Percentiles rank a stretch among this genome's conserved stretches.
Conservation (phyloP, 1,139 yeast species). For the Candida sp. region DNA sequence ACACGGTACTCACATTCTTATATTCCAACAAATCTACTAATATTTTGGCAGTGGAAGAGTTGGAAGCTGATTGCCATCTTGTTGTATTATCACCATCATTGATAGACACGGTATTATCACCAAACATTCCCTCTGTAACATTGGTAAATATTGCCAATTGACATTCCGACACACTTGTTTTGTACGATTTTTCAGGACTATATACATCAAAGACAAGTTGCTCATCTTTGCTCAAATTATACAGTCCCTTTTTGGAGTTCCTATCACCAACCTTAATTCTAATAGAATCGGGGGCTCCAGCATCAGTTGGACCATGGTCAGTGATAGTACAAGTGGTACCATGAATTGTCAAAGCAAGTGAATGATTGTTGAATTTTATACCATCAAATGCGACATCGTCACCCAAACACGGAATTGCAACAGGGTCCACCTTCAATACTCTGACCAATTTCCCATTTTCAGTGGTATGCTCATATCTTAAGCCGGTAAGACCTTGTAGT, state of each 20-base stretch:
- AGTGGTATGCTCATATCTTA: conserved; percentile 48
- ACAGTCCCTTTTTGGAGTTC: conserved; percentile 35
- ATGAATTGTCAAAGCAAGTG: conserved; percentile 50
- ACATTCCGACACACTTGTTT: conserved; percentile 63
- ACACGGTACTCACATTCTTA: conserved; percentile 28
- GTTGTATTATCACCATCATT: conserved; percentile 82
- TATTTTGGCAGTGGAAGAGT: conserved; percentile 27
- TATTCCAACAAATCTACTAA: conserved; percentile 40
- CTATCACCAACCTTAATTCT: conserved; percentile 50
- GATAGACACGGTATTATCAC: conserved; percentile 60
- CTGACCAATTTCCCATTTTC: conserved; percentile 34
- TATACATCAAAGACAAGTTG: conserved; percentile 52
- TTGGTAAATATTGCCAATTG: conserved; percentile 46
- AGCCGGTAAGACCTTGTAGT: conserved; percentile 71
- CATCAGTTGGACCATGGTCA: conserved; percentile 36
- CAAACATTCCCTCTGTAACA: conserved; percentile 53
- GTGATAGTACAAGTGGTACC: conserved; percentile 43
- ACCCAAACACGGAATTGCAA: conserved; percentile 53
- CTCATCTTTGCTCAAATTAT: conserved; percentile 43
- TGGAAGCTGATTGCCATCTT: conserved; percentile 55
- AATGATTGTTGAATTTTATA: conserved; percentile 58
- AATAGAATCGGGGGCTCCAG: conserved; percentile 21
- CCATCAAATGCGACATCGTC: conserved; percentile 58
- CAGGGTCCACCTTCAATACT: conserved; percentile 59
- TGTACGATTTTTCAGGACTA: conserved; percentile 38